Base-by-base conservation (phyloP, 345 rosid species). In the Lepidium aucheri region DNA sequence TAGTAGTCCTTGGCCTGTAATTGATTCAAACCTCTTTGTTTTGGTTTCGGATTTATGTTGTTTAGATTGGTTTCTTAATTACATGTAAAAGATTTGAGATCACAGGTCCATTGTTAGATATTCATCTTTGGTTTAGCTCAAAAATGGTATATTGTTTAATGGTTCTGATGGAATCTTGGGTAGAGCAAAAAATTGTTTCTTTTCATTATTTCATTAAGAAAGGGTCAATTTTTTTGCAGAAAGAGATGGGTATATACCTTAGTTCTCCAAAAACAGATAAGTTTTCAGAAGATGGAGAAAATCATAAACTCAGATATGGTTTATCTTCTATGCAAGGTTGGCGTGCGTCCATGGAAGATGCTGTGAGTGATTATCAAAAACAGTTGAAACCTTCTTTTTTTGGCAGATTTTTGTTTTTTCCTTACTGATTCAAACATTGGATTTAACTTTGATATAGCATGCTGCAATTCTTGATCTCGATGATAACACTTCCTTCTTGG, bases 291-390 rank as follows among this genome's bases (percentile, higher is more conserved):
- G 96, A 94, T 38, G 95, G 95, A 8, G 95, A 84, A 65, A 90
- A 84, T 70, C 78, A 77, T 56, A 76, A 78, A 76, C 80, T 94
- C 15, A 81, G 97, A 76, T 94, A 80, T 79, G 97, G 99, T 41
- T 70, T 94, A 69, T 88, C 97, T 8, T 94, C 97, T 15, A 94
- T 94, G 99, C 99, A 94, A 83, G 99, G 99, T 53, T 90, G 99
- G 99, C 99, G 99, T 40, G 86, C 97, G 17, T 74, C 88, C 38
- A 94, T 94, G 99, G 99, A 94, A 82, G 99, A 94, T 75, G 97
- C 99, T 7, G 99, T 93, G 81, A 88, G 97, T 83, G 46, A n/a
- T 12, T 2, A 36, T 49, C 16, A 11, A 34, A 34, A 16, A 39
- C 32, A 59, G 34, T 43, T 73, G 4, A 41, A 60, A 42, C 35